Conservation (phyloP, 306 rosid genomes). For the Sicyos edulis region DNA sequence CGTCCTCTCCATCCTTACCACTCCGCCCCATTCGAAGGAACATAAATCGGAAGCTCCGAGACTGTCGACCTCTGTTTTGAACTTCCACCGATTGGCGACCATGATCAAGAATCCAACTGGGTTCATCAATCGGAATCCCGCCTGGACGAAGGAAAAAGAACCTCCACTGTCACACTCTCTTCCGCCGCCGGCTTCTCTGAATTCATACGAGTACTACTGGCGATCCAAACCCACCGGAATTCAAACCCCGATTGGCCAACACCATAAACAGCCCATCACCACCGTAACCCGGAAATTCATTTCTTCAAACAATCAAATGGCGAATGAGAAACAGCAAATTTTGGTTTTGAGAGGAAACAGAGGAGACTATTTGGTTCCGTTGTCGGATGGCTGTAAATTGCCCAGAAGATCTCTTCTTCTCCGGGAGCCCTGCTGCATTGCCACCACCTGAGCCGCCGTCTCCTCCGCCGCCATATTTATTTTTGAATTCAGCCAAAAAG, state of each 20-base stretch:
- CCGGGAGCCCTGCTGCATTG: conserved; percentile 78
- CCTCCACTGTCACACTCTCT: conserved; percentile 46
- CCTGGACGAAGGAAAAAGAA: conserved; percentile 40
- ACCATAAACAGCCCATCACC: conserved; percentile 15
- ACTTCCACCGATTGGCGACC: conserved; percentile 40
- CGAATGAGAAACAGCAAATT: conserved; percentile 39
- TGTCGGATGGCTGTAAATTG: conserved; percentile 62
- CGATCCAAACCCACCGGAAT: conserved; percentile 35
- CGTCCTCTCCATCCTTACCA: not conserved
- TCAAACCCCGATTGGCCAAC: conserved; percentile 25
- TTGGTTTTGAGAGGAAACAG: conserved; percentile 52
- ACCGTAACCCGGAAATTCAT: not conserved
- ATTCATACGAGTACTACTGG: conserved; percentile 70
- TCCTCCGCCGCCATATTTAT: not conserved
- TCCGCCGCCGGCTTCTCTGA: conserved; percentile 50
- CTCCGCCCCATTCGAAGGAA: not conserved
- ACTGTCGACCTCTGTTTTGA: conserved; percentile 23
- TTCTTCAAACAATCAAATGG: conserved; percentile 16
- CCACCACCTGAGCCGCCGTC: conserved; percentile 52
- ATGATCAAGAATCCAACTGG: conserved; percentile 49
- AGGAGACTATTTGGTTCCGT: conserved; percentile 55
- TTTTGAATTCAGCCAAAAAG: conserved; percentile 2
- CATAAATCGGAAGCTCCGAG: not conserved
- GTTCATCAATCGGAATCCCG: conserved; percentile 40
- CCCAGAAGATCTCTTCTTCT: conserved; percentile 57